Base-by-base conservation (phyloP, 306 rosid genomes). In the Alnus glutinosa region DNA sequence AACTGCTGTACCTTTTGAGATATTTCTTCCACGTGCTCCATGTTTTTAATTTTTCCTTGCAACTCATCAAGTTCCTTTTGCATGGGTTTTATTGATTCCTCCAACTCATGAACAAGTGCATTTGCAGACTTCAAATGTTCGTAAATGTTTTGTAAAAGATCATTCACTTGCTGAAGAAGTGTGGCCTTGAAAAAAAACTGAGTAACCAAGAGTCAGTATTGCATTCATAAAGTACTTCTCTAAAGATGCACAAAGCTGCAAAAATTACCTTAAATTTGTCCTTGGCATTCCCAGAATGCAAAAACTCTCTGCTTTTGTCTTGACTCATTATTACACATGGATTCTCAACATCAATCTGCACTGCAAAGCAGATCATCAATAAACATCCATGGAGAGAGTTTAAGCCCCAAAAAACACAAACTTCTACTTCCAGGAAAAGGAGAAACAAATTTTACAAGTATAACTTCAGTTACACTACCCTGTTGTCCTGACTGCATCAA, bases 181-280 rank as follows among this genome's bases (percentile, higher is more conserved):
- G 98, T 92, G 80, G 97, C 98, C 90, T 91, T 94, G 93, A 85
- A 94, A 86, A 89, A 94, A 79, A 94, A 94, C 98, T 94, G 90
- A 79, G 48, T n/a, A 78, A 74, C 74, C 18, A 79, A 76, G 85
- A 71, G 84, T 92, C 85, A 88, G 86, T 74, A 73, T 44, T 50
- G 78, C 70, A 86, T 71, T 83, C 70, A 70, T 68, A 74, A 6
- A 86, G 76, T 70, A 69, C 57, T 64, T 59, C 58, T 42, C 55
- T 51, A 71, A 59, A 50, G 50, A 75, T 71, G 51, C 37, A 83
- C 15, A 77, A 54, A 74, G 67, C 36, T 14, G 64, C 59, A 82
- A 67, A 68, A 58, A 87, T 78, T 77, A 92, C 98, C 98, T 92
- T 89, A 82, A 94, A 94, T 91, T 92, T 92, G 79, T 94, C 98